These are phyloP conservation scores for Tremellales sp. DNA, from an alignment of 1,284 basidiomycete genomes.

Conservation along the genomic window DNA sequence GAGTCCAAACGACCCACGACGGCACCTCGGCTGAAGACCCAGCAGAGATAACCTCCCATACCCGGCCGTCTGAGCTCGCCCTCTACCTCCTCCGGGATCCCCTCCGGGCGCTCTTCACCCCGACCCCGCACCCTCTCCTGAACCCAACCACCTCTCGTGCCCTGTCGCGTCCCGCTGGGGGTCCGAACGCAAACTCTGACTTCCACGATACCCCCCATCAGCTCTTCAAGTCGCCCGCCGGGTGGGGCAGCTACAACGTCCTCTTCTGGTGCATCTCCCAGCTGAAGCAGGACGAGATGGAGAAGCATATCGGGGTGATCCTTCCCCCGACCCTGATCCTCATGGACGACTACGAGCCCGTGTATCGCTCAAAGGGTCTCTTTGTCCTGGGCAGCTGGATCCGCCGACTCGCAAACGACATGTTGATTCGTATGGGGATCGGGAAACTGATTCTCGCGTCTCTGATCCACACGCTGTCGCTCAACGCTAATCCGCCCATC, in stretches of 20 bases:
- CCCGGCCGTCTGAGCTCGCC: constrained; percentile 9
- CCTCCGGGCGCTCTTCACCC: constrained; percentile 25
- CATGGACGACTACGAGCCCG: constrained; percentile 48
- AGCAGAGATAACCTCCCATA: constrained; percentile 5
- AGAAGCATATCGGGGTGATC: constrained; percentile 36
- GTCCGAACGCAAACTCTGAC: constrained; percentile 27
- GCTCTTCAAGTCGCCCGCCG: constrained; percentile 26
- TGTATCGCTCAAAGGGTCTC: constrained; percentile 37
- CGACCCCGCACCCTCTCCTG: constrained; percentile 33
- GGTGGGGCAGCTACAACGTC: constrained; percentile 36
- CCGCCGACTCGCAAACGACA: constrained; percentile 16
- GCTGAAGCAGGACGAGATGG: constrained; percentile 18
- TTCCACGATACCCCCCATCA: constrained; percentile 27
- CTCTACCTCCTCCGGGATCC: constrained; percentile 18
- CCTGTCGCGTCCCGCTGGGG: constrained; percentile 25
- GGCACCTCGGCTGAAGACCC: neutral
- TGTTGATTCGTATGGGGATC: constrained; percentile 41
- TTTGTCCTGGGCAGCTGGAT: constrained; percentile 33
- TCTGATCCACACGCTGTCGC: constrained; percentile 39
- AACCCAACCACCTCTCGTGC: constrained; percentile 24
- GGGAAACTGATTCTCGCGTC: constrained; percentile 39
- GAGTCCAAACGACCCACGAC: constrained; percentile 3
- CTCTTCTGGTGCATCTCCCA: constrained; percentile 21
- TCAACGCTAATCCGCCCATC: constrained; percentile 38
- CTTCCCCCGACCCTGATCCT: constrained; percentile 45